A percentile compares a stretch with the other conserved stretches of the same genome.
Evolutionary conservation across 2,329 filamentous ascomycete genomes (phyloP).

Genomic region (Trichoderma polysporum): DNA sequence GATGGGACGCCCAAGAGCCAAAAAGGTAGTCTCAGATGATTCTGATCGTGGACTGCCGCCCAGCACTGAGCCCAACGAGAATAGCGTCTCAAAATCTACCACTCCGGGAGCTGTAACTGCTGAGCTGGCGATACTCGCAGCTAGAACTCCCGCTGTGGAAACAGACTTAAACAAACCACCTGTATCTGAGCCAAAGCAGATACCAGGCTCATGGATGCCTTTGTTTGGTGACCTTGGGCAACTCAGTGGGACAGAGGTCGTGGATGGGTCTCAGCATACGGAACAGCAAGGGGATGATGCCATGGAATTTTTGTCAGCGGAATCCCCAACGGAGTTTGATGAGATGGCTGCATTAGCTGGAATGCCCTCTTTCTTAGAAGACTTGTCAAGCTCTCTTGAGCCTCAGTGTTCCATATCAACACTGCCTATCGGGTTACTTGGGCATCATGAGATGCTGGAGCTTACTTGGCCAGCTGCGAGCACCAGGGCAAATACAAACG

Average conservation of each 20-base stretch:
- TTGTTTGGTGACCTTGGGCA: background rate
- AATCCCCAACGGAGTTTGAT: conserved; percentile 9
- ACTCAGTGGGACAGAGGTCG: background rate
- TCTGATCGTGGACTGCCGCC: background rate
- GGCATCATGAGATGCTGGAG: background rate
- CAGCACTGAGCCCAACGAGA: background rate
- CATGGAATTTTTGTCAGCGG: conserved; percentile 1
- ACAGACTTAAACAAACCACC: background rate
- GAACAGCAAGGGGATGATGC: background rate
- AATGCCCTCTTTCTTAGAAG: background rate
- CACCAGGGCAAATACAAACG: background rate
- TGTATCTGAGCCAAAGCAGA: background rate
- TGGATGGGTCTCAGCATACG: background rate
- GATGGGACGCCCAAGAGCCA: conserved; percentile 16
- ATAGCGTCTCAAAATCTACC: background rate
- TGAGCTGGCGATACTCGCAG: background rate
- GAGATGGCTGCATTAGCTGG: background rate
- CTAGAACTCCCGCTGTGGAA: background rate
- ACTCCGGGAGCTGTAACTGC: background rate
- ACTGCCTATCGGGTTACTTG: background rate
- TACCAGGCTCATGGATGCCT: background rate
- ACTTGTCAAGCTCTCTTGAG: background rate
- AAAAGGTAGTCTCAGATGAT: background rate
- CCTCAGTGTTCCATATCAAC: background rate
- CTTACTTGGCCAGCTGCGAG: background rate